phyloP scores from a whole-genome alignment of 1,284 basidiomycete species.

The Coriolopsis trogii region DNA sequence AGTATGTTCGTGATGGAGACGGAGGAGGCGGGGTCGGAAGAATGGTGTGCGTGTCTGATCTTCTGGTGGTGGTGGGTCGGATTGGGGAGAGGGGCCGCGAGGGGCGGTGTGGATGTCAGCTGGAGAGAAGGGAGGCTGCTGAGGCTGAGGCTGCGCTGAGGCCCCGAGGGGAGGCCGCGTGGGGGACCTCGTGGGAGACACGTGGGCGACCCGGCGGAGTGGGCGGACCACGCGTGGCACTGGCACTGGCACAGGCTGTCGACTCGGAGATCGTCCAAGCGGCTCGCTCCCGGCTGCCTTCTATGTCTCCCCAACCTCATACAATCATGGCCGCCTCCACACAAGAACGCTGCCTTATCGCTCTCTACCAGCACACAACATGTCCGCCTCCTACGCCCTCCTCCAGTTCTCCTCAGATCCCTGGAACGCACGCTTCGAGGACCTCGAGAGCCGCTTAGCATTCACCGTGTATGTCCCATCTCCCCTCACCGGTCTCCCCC shows the following conservation, averaged over 20 bases:
- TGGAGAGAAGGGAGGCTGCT: conserved; percentile 12
- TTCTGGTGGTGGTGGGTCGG: background rate
- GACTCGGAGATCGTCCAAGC: conserved; percentile 19
- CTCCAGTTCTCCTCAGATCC: conserved; percentile 67
- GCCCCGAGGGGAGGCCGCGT: conserved; percentile 23
- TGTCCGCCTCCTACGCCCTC: conserved; percentile 50
- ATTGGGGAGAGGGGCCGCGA: background rate
- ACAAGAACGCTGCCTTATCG: conserved; percentile 23
- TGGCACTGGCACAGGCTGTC: too few species aligned
- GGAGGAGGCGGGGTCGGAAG: background rate
- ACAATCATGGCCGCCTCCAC: conserved; percentile 22
- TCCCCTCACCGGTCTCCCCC: background rate
- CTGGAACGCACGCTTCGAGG: conserved; percentile 61
- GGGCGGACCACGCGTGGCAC: too few species aligned
- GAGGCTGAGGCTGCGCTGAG: too few species aligned
- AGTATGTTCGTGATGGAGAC: conserved; percentile 2
- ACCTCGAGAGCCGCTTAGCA: conserved; percentile 60
- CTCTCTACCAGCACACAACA: conserved; percentile 29
- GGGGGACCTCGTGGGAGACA: conserved; percentile 31
- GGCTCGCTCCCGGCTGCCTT: conserved; percentile 24
- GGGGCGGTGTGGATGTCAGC: background rate
- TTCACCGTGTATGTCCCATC: conserved; percentile 61
- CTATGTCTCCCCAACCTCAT: conserved; percentile 19
- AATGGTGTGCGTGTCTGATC: conserved; percentile 5
- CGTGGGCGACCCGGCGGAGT: conserved; percentile 27